A percentile compares a stretch with the other conserved stretches of the same genome.
Conservation (phyloP, 192 early-diverging fungal species). For the Chytriomyces confervae region DNA sequence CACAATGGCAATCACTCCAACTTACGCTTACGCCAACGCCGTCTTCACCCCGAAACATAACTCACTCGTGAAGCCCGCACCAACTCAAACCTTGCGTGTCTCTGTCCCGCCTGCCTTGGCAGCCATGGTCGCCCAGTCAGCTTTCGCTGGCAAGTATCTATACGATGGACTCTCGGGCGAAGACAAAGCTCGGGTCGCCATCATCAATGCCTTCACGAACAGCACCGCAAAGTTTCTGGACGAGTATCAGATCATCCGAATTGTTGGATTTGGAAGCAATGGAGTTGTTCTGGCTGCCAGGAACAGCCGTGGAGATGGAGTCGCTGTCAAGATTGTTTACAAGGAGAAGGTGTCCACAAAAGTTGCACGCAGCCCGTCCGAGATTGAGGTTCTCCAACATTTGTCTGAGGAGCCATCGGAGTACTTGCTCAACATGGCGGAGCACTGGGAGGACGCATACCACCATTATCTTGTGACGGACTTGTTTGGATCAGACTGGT, state of each 20-base stretch:
- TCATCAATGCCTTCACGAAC: neutral
- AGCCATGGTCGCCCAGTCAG: neutral
- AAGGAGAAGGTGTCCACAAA: neutral
- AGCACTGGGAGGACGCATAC: constrained; percentile 15
- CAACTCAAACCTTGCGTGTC: neutral
- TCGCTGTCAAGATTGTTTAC: neutral
- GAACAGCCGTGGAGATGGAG: neutral
- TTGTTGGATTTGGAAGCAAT: constrained; percentile 37
- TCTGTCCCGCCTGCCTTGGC: neutral
- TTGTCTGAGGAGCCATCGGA: neutral
- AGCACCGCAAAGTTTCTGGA: neutral
- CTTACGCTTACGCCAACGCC: too few relatives aligned
- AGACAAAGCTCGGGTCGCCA: constrained; percentile 10
- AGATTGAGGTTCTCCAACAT: neutral
- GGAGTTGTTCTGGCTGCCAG: constrained; percentile 8
- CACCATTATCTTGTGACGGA: constrained; percentile 36
- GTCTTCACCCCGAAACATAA: too few relatives aligned
- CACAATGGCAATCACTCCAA: too few relatives aligned
- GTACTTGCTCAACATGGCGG: constrained; percentile 8
- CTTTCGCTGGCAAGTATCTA: neutral
- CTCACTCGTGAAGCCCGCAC: too few relatives aligned
- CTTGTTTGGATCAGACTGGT: constrained; percentile 21
- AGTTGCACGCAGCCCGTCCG: neutral
- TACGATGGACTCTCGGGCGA: constrained; percentile 10
- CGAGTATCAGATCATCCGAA: neutral